Evolutionary conservation across 441 rosid genomes (phyloP), one percentile per base, ranked within the genome.

Genomic region (Sinapis alba): DNA sequence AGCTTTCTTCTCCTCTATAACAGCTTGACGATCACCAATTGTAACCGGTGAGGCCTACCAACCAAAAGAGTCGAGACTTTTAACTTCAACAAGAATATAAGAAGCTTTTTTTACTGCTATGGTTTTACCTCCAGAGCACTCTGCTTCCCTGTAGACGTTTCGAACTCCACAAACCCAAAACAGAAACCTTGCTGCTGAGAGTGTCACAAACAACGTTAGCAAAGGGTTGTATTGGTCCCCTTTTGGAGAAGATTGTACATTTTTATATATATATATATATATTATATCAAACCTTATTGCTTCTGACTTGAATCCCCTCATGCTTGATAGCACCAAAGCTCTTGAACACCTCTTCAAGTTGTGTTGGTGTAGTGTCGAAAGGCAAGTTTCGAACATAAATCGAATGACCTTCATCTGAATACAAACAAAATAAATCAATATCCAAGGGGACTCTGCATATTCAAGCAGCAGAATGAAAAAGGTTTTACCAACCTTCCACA

Each of bases 111-210:
- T 34, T 12, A 57, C 59, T 28, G 74, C 66, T 61, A 54, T 32
- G 30, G 50, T 36, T 19, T 63, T 93, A 93, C 98, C 96, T 88
- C 85, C 51, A 93, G 82, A 7, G 99, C 98, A 76, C 64, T 76
- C 67, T 89, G 88, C 88, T 88, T 84, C 23, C 98, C 87, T 68
- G 75, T 81, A 34, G 84, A 80, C 21, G 84, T 80, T 83, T 91
- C 98, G 51, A 96, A 96, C 80, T 94, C 98, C 76, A 96, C 99
- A 80, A 96, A 96, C 23, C 99, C 98, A 73, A 96, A 96, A 78
- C 97, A 88, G 71, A 84, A 90, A 53, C 98, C 95, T 83, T 88
- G 97, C 91, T 87, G 86, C 85, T 69, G 86, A 32, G 36, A 57
- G 20, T 76, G 66, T 78, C 66, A 77, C 58, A 82, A 47, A 67